Evolutionary conservation across 2,329 filamentous ascomycete genomes (phyloP).

Genomic region (Aureobasidium sp.): DNA sequence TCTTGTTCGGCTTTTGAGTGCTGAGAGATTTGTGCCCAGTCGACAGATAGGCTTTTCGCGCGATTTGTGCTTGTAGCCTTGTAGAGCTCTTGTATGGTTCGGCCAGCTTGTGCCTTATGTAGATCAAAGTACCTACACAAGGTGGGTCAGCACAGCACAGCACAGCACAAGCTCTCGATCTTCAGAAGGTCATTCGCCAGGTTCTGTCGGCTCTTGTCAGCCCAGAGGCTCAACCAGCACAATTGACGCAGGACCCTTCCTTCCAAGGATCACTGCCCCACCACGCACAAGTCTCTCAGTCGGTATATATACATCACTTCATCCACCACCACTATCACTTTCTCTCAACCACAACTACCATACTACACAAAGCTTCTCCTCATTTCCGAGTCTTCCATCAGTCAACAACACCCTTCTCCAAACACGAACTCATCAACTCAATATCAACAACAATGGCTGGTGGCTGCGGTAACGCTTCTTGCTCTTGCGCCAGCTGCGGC

Average conservation of each 20-base stretch:
- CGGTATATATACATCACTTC: constrained; percentile 4
- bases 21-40: constrained; percentile 10
- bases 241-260: constrained; percentile 17
- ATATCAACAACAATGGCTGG: constrained; percentile 16
- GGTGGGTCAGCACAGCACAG: constrained; percentile 1
- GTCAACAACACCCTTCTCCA: background rate
- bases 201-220: background rate
- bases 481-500: constrained; percentile 20
- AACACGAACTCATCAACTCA: constrained; percentile 5
- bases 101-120: background rate
- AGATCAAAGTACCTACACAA: no score
- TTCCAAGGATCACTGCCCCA: background rate
- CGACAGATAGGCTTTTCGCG: constrained; percentile 2
- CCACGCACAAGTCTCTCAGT: constrained; percentile 12
- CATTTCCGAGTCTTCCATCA: background rate
- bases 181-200: background rate
- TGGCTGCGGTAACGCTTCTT: constrained; percentile 21
- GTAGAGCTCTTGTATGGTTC: background rate
- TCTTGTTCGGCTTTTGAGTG: background rate
- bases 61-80: constrained; percentile 1
- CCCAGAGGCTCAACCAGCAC: background rate
- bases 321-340: background rate
- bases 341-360: background rate
- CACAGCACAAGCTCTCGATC: background rate
- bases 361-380: background rate